Conservation (phyloP, 2,329 filamentous ascomycete species). For the Phoma sp. region DNA sequence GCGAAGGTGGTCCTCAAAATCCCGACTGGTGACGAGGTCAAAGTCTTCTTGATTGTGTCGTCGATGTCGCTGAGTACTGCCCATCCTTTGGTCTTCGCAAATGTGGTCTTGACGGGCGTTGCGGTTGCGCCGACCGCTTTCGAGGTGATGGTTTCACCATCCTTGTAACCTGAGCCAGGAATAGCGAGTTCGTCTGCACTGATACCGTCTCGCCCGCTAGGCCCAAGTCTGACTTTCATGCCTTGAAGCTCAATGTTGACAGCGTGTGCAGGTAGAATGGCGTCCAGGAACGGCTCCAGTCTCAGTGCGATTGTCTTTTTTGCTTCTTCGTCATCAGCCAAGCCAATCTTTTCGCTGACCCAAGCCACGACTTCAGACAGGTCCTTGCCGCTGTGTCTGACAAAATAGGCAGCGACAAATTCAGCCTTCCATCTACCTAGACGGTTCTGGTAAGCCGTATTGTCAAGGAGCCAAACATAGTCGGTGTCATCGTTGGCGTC, state of each 20-base stretch:
- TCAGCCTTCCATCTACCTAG: constrained; percentile 75
- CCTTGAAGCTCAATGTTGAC: constrained; percentile 68
- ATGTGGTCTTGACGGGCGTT: constrained; percentile 72
- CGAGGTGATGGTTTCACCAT: constrained; percentile 40
- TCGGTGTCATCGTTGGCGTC: constrained; percentile 67
- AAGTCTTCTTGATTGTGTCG: constrained; percentile 92
- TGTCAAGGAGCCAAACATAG: constrained; percentile 88
- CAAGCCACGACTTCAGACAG: constrained; percentile 72
- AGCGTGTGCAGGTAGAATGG: constrained; percentile 72
- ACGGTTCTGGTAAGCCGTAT: constrained; percentile 73
- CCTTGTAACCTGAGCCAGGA: constrained; percentile 51
- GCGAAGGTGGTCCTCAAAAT: constrained; percentile 86
- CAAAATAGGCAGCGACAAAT: constrained; percentile 82
- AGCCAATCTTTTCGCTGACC: constrained; percentile 71
- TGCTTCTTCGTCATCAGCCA: constrained; percentile 60
- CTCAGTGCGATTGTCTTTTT: constrained; percentile 68
- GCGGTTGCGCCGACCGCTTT: constrained; percentile 45
- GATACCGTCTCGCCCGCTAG: constrained; percentile 75
- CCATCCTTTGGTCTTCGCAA: constrained; percentile 81
- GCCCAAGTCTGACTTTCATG: constrained; percentile 61
- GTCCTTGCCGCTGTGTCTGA: constrained; percentile 70
- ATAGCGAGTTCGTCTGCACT: constrained; percentile 65
- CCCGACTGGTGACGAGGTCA: constrained; percentile 78
- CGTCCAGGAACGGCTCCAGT: constrained; percentile 78
- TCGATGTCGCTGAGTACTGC: constrained; percentile 88